Evolutionary conservation across 2,329 filamentous ascomycete species (phyloP).

Genomic region (Chrysoporthe puriensis): DNA sequence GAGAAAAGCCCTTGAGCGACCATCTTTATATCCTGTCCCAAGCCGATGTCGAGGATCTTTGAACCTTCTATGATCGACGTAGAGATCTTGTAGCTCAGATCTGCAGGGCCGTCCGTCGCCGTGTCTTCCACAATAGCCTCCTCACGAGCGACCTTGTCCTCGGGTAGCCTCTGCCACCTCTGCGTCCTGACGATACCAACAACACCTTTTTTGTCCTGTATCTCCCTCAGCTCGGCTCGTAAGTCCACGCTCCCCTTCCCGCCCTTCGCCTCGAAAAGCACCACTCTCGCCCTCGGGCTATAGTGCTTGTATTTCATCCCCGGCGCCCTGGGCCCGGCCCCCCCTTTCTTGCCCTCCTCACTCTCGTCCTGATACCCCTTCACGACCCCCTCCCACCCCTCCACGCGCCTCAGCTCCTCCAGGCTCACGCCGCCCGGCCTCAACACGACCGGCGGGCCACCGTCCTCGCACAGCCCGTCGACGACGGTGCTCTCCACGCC

Average conservation of each 20-base stretch:
- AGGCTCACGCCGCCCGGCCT: conserved; percentile 86
- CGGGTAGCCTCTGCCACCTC: conserved; percentile 53
- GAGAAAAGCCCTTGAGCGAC: conserved; percentile 90
- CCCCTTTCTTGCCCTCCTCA: conserved; percentile 50
- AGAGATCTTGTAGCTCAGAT: conserved; percentile 44
- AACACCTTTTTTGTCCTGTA: conserved; percentile 32
- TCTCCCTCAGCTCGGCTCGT: conserved; percentile 37
- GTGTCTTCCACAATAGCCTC: conserved; percentile 33
- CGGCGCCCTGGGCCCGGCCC: conserved; percentile 74
- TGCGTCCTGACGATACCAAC: conserved; percentile 61
- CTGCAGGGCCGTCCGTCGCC: conserved; percentile 28
- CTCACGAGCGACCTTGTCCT: conserved; percentile 38
- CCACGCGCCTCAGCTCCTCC: conserved; percentile 72
- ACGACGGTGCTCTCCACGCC: conserved; percentile 98
- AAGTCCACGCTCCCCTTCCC: conserved; percentile 42
- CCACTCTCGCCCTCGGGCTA: conserved; percentile 83
- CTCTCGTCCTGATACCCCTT: conserved; percentile 80
- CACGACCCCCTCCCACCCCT: conserved; percentile 79
- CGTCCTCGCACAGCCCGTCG: conserved; percentile 73
- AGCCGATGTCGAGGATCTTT: conserved; percentile 67
- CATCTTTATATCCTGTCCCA: conserved; percentile 70
- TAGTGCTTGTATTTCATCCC: conserved; percentile 99
- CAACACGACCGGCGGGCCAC: conserved; percentile 73
- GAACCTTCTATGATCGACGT: conserved; percentile 40
- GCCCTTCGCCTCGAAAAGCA: conserved; percentile 72